Evolutionary conservation across 768 basidiomycete genomes (phyloP), one percentile per base, ranked within the genome.

Genomic region (Gymnopilus dilepis): DNA sequence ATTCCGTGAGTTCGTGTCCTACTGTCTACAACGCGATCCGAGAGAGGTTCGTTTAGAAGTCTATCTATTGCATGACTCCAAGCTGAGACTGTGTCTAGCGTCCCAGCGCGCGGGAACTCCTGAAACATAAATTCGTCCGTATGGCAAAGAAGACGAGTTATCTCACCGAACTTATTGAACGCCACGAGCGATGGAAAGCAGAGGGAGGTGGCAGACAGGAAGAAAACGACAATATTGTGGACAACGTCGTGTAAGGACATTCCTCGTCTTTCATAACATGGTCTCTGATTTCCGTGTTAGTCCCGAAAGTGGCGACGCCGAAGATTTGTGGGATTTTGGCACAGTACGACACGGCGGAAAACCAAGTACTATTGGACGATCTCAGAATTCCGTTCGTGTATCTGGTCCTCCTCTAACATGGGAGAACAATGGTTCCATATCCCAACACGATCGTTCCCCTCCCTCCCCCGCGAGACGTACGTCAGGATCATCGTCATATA

Each of bases 251-350:
- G 92, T 94, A 74, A 55, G 89, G 75, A 41, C 59, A 52, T 45
- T 22, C 8, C 60, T 52, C 57, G 57, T 40, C 12, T 30, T 45
- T 13, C 22, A 9, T 9, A 30, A 47, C 2, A n/a, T 48, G n/a
- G 1, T 22, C 50, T 22, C 56, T 26, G 41, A 30, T 43, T 48
- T 55, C 30, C 41, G 30, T 54, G 9, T n/a, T 62, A 90, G 88
- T 50, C 80, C 81, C 51, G 73, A 77, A 12, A 79, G 80, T 57
- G 82, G 81, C 37, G 90, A 91, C 66, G 81, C 84, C 2, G 92
- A 93, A 55, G 94, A 96, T 65, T 78, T 98, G 33, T 99, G 97
- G 97, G 97, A 99, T 73, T 97, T 98, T 76, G 97, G 97, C 13
- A 99, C 97, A 7, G 90, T 99, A 47, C 91, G 93, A 59, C 89